Conservation (phyloP, 805 yeast genomes). For the Saturnispora bothae region DNA sequence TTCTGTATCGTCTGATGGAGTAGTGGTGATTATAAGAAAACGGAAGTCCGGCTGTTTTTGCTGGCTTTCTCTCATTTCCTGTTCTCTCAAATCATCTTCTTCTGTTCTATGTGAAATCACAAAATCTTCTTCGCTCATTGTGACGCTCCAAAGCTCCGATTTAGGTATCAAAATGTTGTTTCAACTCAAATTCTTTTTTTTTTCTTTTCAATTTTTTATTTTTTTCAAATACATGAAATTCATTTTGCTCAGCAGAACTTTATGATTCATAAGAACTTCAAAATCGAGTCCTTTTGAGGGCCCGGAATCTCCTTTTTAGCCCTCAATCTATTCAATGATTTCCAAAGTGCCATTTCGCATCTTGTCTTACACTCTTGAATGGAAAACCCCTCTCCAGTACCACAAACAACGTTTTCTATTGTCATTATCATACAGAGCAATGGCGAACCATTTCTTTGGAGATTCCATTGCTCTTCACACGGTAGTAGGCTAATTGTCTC, state of each 20-base stretch:
- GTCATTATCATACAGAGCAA: not conserved
- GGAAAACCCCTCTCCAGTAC: conserved; percentile 6
- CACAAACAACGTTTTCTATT: conserved; percentile 3
- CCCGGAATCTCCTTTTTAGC: not conserved
- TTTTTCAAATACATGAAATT: no score
- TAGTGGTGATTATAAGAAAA: conserved; percentile 11
- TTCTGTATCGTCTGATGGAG: conserved; percentile 21
- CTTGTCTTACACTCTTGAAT: not conserved
- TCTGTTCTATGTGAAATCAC: conserved; percentile 11
- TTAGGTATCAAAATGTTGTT: not conserved
- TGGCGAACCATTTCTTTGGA: conserved; percentile 1
- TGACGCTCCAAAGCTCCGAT: no score
- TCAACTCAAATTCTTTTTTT: not conserved
- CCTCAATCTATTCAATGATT: not conserved
- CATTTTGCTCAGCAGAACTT: no score
- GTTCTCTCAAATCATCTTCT: conserved; percentile 4
- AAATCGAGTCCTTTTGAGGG: not conserved
- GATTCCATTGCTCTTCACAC: not conserved
- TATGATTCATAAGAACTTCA: not conserved
- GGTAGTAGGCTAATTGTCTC: not conserved
- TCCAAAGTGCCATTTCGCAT: conserved; percentile 2
- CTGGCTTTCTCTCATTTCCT: not conserved
- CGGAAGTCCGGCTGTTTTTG: conserved; percentile 9
- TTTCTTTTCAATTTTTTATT: no score
- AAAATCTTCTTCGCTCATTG: conserved; percentile 14